Base-by-base conservation (phyloP, 1,284 basidiomycete genomes). In the Trichosporon sp. region DNA sequence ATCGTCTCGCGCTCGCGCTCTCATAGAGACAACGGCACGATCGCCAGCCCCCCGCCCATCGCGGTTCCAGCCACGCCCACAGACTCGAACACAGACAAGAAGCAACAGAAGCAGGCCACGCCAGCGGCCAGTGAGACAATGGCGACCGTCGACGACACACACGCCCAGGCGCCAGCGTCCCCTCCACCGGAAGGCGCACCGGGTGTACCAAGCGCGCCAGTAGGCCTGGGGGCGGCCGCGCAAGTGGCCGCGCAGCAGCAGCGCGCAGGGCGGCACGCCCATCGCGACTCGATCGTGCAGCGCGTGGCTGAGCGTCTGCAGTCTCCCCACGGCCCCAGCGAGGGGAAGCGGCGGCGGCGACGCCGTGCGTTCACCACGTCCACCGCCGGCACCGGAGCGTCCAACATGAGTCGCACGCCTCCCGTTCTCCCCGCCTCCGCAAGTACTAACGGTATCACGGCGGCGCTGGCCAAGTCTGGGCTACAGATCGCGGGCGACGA, bases 391-490 rank as follows among this genome's bases (percentile, higher is more conserved):
- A 37, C 35, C 35, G 35, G 35, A 37, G 35, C 31, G 3, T 63
- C 59, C 19, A 32, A 63, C 16, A 63, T 63, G 59, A 26, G 19
- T 14, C 59, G 59, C 32, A 63, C 59, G 32, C 59, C 59, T 3
- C 59, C 59, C 32, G 59, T 63, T 14, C 32, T 37, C 12, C 59
- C 59, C 26, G 56, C 56, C 59, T 63, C 59, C 32, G 59, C 59
- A 14, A 63, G 59, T 63, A 63, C 59, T 63, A 67, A 73, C 59
- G 72, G 72, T 11, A 79, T 81, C 11, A 79, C 79, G 1, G 78
- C 79, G 0, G 79, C 80, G 0, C 64, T 83, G 37, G 81, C 80
- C 0, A 80, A 78, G 66, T 72, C 78, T 54, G 78, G 79, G 0
- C 51, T 80, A 21, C 75, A 77, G 38, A 73, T 81, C 21, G 72